Conservation (phyloP, 1,284 basidiomycete genomes). For the Amylostereum areolatum region DNA sequence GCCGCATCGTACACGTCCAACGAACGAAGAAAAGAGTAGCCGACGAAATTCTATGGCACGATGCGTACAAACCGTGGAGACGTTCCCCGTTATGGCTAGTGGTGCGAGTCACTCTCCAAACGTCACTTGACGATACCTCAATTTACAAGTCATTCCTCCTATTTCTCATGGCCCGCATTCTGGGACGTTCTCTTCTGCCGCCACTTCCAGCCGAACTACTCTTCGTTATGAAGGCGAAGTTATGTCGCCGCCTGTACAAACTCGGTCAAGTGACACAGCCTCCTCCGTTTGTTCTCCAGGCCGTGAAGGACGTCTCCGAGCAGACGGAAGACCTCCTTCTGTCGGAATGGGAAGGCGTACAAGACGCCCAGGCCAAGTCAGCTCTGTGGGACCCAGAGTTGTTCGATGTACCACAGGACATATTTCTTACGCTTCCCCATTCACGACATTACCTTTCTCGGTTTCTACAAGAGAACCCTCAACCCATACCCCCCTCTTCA, state of each 20-base stretch:
- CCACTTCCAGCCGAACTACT: too few species aligned
- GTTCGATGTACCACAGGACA: too few species aligned
- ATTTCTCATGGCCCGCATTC: constrained; percentile 24
- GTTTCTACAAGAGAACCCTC: too few species aligned
- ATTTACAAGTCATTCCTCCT: constrained; percentile 43
- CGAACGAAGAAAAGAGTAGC: constrained; percentile 33
- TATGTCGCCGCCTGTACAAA: constrained; percentile 31
- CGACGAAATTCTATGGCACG: constrained; percentile 39
- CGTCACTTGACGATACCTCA: constrained; percentile 22
- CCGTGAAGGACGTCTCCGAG: constrained; percentile 12
- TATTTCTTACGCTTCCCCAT: too few species aligned
- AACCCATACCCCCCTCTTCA: too few species aligned
- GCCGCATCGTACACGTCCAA: constrained; percentile 18
- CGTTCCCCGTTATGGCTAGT: constrained; percentile 41
- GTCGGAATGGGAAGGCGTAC: too few species aligned
- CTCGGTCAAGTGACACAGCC: constrained; percentile 17
- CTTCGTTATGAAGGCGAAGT: constrained; percentile 25
- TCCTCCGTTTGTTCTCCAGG: constrained; percentile 11
- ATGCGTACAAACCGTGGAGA: constrained; percentile 34
- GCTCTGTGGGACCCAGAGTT: too few species aligned
- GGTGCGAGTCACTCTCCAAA: constrained; percentile 41
- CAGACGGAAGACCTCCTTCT: constrained; percentile 14
- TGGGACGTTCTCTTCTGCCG: constrained; percentile 6
- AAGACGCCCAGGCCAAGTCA: too few species aligned
- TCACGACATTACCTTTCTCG: too few species aligned